phyloP scores from a whole-genome alignment of 2,329 filamentous ascomycete species.

The Penicillium sp. region DNA sequence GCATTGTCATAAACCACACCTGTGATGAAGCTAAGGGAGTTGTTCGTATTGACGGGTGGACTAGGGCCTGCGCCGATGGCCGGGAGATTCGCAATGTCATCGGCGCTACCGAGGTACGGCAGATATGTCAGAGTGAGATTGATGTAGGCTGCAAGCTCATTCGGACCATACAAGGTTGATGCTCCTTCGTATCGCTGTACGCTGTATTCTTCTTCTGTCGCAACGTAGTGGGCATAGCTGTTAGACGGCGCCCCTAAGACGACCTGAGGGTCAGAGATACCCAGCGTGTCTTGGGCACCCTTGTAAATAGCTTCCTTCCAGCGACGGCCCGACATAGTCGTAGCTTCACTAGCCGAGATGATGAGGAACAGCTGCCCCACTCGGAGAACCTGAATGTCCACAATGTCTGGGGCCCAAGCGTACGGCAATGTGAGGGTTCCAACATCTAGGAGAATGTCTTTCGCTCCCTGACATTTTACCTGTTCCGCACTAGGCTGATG shows the following conservation, averaged over 20 bases:
- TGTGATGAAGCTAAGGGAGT: constrained; percentile 76
- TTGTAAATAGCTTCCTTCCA: constrained; percentile 72
- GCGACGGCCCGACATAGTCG: constrained; percentile 85
- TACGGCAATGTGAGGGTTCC: constrained; percentile 79
- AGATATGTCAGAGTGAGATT: constrained; percentile 77
- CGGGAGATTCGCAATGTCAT: constrained; percentile 37
- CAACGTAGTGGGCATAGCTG: constrained; percentile 80
- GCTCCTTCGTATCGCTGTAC: constrained; percentile 95
- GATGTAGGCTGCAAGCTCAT: constrained; percentile 83
- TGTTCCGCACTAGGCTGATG: constrained; percentile 71
- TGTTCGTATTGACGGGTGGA: constrained; percentile 76
- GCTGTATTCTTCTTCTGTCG: constrained; percentile 76
- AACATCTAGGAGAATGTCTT: constrained; percentile 85
- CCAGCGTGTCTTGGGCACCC: constrained; percentile 53
- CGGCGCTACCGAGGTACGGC: constrained; percentile 59
- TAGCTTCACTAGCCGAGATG: constrained; percentile 82
- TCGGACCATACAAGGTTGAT: constrained; percentile 80
- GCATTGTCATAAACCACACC: constrained; percentile 73
- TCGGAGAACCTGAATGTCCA: constrained; percentile 82
- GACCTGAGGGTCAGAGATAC: constrained; percentile 63
- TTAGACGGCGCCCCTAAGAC: constrained; percentile 88
- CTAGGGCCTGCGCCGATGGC: constrained; percentile 55
- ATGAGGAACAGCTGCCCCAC: constrained; percentile 83
- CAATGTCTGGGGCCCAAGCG: constrained; percentile 85
- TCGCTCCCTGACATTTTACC: constrained; percentile 72